Conservation (phyloP, 495 filamentous ascomycete genomes). For the Xylaria intraflava region DNA sequence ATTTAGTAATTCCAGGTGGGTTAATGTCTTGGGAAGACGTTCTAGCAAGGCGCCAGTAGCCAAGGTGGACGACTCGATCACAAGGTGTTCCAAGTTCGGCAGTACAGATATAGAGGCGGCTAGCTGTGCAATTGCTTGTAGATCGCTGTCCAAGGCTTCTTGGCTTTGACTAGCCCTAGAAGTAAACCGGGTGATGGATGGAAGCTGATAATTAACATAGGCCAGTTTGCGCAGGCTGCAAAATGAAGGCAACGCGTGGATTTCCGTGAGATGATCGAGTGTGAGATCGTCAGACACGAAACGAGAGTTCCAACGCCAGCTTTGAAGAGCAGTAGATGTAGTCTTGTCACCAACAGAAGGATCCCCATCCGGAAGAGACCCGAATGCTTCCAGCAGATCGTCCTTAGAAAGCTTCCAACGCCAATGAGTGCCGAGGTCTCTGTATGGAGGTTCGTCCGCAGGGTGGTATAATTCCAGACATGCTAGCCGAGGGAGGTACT, state of each 20-base stretch:
- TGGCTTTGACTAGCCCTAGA: constrained; percentile 15
- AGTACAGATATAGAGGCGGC: constrained; percentile 53
- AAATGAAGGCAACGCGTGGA: constrained; percentile 60
- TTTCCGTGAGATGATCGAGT: constrained; percentile 34
- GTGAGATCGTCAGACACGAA: constrained; percentile 46
- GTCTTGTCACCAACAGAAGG: constrained; percentile 1
- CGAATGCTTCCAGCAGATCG: constrained; percentile 51
- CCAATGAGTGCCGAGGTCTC: constrained; percentile 36
- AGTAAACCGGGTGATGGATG: constrained; percentile 29
- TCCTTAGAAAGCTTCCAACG: constrained; percentile 58
- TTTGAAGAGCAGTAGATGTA: constrained; percentile 41
- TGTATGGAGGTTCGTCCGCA: constrained; percentile 49
- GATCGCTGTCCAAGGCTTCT: constrained; percentile 26
- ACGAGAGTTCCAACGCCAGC: constrained; percentile 76
- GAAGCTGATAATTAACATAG: constrained; percentile 57
- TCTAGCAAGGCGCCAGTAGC: constrained; percentile 53
- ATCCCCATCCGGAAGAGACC: constrained; percentile 18
- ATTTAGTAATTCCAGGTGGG: constrained; percentile 62
- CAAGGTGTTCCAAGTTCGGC: constrained; percentile 53
- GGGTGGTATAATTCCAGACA: constrained; percentile 50
- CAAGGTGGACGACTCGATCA: constrained; percentile 62
- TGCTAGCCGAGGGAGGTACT: constrained; percentile 41
- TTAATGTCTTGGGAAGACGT: constrained; percentile 56
- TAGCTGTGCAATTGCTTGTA: constrained; percentile 41
- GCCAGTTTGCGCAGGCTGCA: constrained; percentile 50